These are phyloP conservation scores for Didymella keratinophila DNA, from an alignment of 2,329 filamentous ascomycete species.

Conservation along the genomic window DNA sequence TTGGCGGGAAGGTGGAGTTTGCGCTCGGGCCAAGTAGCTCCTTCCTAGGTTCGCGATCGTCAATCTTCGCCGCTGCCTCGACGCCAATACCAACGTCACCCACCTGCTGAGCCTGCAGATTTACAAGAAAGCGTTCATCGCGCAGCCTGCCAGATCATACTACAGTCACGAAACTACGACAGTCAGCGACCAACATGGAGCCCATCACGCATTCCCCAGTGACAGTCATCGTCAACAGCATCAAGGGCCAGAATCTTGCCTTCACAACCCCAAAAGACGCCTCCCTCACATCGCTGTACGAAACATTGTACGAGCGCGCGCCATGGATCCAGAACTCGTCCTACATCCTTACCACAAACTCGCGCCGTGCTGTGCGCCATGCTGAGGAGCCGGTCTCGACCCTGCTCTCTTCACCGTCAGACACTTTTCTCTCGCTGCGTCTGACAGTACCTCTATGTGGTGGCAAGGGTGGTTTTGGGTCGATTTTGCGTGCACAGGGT, in stretches of 20 bases:
- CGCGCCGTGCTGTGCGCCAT: conserved; percentile 72
- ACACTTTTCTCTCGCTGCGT: conserved; percentile 82
- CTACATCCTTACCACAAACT: conserved; percentile 82
- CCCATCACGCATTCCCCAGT: conserved; percentile 35
- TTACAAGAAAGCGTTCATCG: not conserved
- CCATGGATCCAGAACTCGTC: conserved; percentile 63
- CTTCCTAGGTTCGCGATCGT: not conserved
- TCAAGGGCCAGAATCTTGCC: conserved; percentile 82
- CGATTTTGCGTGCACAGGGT: conserved; percentile 93
- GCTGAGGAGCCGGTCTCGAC: conserved; percentile 66
- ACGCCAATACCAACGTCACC: conserved; percentile 9
- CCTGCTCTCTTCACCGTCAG: conserved; percentile 64
- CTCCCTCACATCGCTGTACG: conserved; percentile 77
- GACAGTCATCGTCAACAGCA: conserved; percentile 79
- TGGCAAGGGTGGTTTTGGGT: conserved; percentile 97
- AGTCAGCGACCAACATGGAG: conserved; percentile 28
- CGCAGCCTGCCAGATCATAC: no score
- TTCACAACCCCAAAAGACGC: conserved; percentile 74
- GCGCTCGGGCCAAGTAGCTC: conserved; percentile 17
- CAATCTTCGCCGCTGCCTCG: conserved; percentile 16
- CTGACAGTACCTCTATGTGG: conserved; percentile 82
- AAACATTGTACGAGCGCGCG: conserved; percentile 63
- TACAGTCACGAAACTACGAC: no score
- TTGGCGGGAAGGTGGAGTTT: conserved; percentile 10
- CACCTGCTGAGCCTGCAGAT: not conserved